Evolutionary conservation across 2,329 filamentous ascomycete species (phyloP).

Genomic region (Huntiella decipiens): DNA sequence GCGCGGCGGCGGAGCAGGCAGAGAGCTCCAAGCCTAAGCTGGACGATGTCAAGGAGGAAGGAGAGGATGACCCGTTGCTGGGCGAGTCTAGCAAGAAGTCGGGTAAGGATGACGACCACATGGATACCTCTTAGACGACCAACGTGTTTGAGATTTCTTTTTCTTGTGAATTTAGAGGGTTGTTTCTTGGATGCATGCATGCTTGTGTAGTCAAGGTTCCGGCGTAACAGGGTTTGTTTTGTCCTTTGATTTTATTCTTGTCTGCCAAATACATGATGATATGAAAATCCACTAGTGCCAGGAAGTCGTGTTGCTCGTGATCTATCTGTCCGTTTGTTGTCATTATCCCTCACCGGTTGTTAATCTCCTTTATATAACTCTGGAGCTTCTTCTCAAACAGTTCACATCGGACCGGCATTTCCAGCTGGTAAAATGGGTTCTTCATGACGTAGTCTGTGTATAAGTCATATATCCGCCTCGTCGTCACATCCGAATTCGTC

Average conservation of each 20-base stretch:
- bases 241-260: not conserved
- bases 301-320: too few relatives aligned
- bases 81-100: slow-evolving; percentile 22
- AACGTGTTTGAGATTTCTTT: too few relatives aligned
- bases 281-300: too few relatives aligned
- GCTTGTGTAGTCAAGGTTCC: too few relatives aligned
- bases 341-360: slow-evolving; percentile 25
- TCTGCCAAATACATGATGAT: too few relatives aligned
- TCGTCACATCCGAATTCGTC: slow-evolving; percentile 66
- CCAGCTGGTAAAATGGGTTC: slow-evolving; percentile 94
- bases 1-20: slow-evolving; percentile 45
- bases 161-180: too few relatives aligned
- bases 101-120: slow-evolving; percentile 50
- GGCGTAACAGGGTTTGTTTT: not conserved
- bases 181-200: too few relatives aligned
- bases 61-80: slow-evolving; percentile 32
- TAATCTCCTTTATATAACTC: slow-evolving; percentile 59
- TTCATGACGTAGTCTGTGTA: slow-evolving; percentile 99
- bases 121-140: slow-evolving; percentile 58
- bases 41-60: slow-evolving; percentile 66
- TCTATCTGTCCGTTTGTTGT: not conserved
- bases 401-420: slow-evolving; percentile 94
- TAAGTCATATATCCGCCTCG: slow-evolving; percentile 76
- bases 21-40: slow-evolving; percentile 53
- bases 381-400: slow-evolving; percentile 77